Evolutionary conservation across 2,329 filamentous ascomycete species (phyloP).

Genomic region (Sporothrix humicola): DNA sequence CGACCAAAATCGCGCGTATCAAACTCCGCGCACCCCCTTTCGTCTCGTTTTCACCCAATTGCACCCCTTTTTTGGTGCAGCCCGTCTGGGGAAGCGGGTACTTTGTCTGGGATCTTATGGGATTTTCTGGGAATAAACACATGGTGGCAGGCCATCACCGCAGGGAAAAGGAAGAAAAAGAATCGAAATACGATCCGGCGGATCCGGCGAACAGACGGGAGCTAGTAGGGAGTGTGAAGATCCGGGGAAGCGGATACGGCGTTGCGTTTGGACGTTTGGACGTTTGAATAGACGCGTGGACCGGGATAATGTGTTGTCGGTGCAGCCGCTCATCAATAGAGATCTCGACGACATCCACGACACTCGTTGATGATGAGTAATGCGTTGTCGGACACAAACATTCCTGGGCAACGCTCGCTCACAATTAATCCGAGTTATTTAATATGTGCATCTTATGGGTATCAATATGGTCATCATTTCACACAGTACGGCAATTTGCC

Average conservation of each 20-base stretch:
- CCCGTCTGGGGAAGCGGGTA: slow-evolving; percentile 1
- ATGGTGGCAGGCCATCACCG: too few species aligned
- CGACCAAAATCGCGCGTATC: slow-evolving; percentile 10
- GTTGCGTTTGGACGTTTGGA: not conserved
- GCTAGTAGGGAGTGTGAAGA: not conserved
- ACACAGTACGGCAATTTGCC: not conserved
- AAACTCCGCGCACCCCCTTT: not conserved
- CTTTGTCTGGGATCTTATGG: too few species aligned
- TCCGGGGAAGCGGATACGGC: slow-evolving; percentile 3
- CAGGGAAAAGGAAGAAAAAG: not conserved
- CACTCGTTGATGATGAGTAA: not conserved
- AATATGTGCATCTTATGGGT: not conserved
- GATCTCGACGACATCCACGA: too few species aligned
- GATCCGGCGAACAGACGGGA: not conserved
- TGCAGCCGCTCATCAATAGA: not conserved
- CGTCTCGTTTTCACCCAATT: not conserved
- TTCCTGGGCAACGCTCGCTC: not conserved
- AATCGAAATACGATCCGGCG: not conserved
- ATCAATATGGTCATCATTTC: not conserved
- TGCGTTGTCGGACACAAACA: not conserved
- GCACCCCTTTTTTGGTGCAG: slow-evolving; percentile 1
- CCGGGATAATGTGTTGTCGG: not conserved
- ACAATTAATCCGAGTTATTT: not conserved
- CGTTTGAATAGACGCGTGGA: slow-evolving; percentile 2
- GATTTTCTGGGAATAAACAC: not conserved